Evolutionary conservation across 2,329 filamentous ascomycete species (phyloP), one percentile per base, ranked within the genome.

Genomic region (Nothophoma quercina): DNA sequence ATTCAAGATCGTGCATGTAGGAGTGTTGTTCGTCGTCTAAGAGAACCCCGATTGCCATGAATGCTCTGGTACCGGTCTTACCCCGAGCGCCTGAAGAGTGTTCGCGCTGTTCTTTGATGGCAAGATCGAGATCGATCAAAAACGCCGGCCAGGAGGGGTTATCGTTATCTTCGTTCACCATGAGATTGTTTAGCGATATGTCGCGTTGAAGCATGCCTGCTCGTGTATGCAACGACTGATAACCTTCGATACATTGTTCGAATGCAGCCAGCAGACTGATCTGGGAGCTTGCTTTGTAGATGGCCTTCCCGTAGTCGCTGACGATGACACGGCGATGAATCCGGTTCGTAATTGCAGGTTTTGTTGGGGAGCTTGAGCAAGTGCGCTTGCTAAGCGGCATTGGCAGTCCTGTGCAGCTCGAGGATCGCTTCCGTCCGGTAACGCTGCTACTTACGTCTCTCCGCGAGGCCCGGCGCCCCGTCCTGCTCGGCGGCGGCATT

Each of bases 1-100:
- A 82, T 59, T 81, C 76, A 9, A 80, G 70, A 55, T 81, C 74
- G 58, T 82, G 74, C 68, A 80, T 79, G 25, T 79, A 79, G 1
- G 70, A 78, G 60, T 81, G 74, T 29, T 74, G 52, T 59, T 80
- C 72, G 9, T 70, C 33, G n/a, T 63, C 51, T 7, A 73, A 51
- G 30, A 82, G 73, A 2, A 67, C 68, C 0, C 77, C 73, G 48
- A 81, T 79, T 5, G 76, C 77, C 72, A 81, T 81, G 48, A 81
- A 81, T 1, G 73, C 75, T 57, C 69, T 70, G 15, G 75, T 80
- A 7, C 77, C 75, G 1, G 75, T 79, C 59, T 75, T 79, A 1
- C 74, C 71, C 36, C 63, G 72, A 23, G 74, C 74, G 48, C 76
- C 75, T 0, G 72, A 78, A 10, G 68, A 18, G 10, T 51, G 51